phyloP scores from a whole-genome alignment of 306 rosid genomes.

The Notholithocarpus densiflorus region DNA sequence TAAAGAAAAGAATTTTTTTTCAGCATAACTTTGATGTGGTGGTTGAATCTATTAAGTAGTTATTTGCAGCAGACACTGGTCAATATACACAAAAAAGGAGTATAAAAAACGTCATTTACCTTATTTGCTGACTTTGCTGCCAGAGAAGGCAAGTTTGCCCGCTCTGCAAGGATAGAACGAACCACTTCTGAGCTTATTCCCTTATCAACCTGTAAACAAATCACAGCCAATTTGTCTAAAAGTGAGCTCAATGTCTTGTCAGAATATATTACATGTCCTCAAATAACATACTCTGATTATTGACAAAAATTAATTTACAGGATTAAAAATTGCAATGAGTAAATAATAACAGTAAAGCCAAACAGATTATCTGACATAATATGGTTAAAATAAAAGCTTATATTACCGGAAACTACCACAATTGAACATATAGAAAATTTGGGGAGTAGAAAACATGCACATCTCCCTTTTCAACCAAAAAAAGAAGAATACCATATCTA shows the following conservation, averaged over 20 bases:
- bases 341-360: no score
- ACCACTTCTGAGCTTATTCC: conserved; percentile 75
- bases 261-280: not conserved
- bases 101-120: conserved; percentile 36
- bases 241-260: not conserved
- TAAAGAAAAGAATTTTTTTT: not conserved
- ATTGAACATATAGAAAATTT: not conserved
- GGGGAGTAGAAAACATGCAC: not conserved
- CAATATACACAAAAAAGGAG: not conserved
- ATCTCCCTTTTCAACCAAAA: not conserved
- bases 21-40: not conserved
- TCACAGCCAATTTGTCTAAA: not conserved
- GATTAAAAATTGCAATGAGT: no score
- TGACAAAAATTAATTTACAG: not conserved
- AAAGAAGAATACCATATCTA: not conserved
- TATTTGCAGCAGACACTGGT: not conserved
- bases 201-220: conserved; percentile 70
- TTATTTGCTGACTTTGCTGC: conserved; percentile 78
- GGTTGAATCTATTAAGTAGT: not conserved
- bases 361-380: not conserved
- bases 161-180: conserved; percentile 72
- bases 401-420: not conserved
- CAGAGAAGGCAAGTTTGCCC: conserved; percentile 71
- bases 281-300: not conserved
- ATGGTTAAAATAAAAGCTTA: not conserved